Conservation (phyloP, 2,329 filamentous ascomycete species). For the Epichloe glyceriae region DNA sequence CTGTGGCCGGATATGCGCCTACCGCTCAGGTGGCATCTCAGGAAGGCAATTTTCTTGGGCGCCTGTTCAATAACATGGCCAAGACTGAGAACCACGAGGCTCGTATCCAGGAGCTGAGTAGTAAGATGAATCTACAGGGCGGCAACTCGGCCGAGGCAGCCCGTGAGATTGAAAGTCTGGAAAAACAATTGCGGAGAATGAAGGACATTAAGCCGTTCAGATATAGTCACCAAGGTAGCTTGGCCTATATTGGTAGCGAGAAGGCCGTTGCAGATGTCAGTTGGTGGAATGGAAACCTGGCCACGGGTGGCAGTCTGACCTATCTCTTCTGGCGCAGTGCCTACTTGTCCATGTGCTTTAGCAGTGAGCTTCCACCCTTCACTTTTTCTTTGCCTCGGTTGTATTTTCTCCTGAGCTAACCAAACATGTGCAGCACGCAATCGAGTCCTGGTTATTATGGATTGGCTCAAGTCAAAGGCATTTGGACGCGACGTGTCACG, state of each 20-base stretch:
- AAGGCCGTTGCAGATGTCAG: constrained; percentile 94
- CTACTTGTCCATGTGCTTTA: constrained; percentile 99
- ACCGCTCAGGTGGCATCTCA: constrained; percentile 94
- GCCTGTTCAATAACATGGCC: constrained; percentile 98
- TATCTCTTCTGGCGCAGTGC: constrained; percentile 98
- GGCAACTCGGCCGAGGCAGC: constrained; percentile 55
- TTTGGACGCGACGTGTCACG: constrained; percentile 92
- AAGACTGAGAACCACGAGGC: constrained; percentile 75
- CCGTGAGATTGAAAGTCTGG: constrained; percentile 67
- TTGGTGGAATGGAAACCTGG: constrained; percentile 95
- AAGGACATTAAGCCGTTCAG: constrained; percentile 96
- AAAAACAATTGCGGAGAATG: constrained; percentile 75
- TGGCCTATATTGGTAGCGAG: constrained; percentile 97
- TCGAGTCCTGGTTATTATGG: constrained; percentile 78
- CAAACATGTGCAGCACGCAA: constrained; percentile 56
- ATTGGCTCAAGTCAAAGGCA: constrained; percentile 94
- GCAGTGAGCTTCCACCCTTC: constrained; percentile 55
- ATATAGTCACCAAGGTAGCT: constrained; percentile 92
- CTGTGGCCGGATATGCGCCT: constrained; percentile 91
- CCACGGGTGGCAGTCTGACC: constrained; percentile 82
- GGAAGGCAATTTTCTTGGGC: constrained; percentile 88
- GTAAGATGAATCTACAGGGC: constrained; percentile 45
- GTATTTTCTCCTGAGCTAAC: constrained; percentile 7
- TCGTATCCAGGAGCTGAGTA: constrained; percentile 58
- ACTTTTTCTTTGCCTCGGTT: background rate